A percentile compares a stretch with the other conserved stretches of the same genome.
phyloP scores from a whole-genome alignment of 371 early-diverging fungal genomes.

The Mortierella polycephala region DNA sequence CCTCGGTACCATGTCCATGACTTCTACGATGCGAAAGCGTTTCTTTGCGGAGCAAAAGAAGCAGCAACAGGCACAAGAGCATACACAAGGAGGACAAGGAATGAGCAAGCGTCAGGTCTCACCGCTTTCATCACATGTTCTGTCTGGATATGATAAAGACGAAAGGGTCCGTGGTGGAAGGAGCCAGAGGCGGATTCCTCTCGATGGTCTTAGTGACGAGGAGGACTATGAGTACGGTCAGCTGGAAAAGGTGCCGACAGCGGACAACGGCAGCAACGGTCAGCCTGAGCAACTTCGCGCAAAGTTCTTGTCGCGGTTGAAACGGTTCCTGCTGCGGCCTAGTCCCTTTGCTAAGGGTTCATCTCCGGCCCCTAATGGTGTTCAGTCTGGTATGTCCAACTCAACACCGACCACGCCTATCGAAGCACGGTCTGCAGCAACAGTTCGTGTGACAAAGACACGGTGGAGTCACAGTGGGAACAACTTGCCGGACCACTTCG shows the following conservation, averaged over 20 bases:
- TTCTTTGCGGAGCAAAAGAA: slow-evolving; percentile 51
- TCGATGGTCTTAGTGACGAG: slow-evolving; percentile 25
- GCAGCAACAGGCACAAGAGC: slow-evolving; percentile 5
- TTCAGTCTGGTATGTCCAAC: not conserved
- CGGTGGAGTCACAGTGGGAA: slow-evolving; percentile 25
- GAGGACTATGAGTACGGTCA: slow-evolving; percentile 18
- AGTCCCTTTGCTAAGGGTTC: slow-evolving; percentile 22
- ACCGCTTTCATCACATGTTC: slow-evolving; percentile 4
- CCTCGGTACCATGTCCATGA: slow-evolving; percentile 46
- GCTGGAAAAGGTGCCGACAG: not conserved
- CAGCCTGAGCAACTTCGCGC: slow-evolving; percentile 21
- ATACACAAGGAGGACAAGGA: not conserved
- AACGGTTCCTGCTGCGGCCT: slow-evolving; percentile 37
- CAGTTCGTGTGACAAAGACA: slow-evolving; percentile 14
- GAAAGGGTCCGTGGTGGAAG: slow-evolving; percentile 18
- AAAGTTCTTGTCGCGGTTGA: slow-evolving; percentile 36
- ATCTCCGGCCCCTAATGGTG: not conserved
- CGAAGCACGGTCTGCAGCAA: slow-evolving; percentile 11
- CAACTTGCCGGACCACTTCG: slow-evolving; percentile 7
- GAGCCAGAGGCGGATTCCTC: slow-evolving; percentile 2
- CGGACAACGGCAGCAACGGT: not conserved
- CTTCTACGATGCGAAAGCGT: slow-evolving; percentile 32
- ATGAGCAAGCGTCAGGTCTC: slow-evolving; percentile 3
- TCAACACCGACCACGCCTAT: not conserved
- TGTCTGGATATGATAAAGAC: slow-evolving; percentile 4